Evolutionary conservation across 2,329 filamentous ascomycete genomes (phyloP).

Genomic region (Thermothelomyces thermophilus): DNA sequence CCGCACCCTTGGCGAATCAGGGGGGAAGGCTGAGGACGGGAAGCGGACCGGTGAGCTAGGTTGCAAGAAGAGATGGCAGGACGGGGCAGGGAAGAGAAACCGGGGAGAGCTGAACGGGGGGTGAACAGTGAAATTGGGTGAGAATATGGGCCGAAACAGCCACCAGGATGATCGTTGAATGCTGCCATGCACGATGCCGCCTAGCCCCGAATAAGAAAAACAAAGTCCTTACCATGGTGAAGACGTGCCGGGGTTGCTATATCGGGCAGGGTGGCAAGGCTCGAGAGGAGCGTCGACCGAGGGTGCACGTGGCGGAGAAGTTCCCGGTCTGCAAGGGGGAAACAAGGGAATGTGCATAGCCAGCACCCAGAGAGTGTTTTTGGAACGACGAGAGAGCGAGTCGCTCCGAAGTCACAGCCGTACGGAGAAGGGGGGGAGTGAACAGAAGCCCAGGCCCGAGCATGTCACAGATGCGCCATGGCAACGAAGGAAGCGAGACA

Average conservation of each 20-base stretch:
- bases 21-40: slow-evolving; percentile 22
- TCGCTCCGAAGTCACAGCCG: slow-evolving; percentile 14
- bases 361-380: slow-evolving; percentile 10
- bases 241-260: slow-evolving; percentile 25
- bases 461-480: slow-evolving; percentile 26
- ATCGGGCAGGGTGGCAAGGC: slow-evolving; percentile 28
- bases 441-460: slow-evolving; percentile 15
- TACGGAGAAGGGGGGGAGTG: slow-evolving; percentile 8
- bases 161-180: slow-evolving; percentile 30
- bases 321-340: slow-evolving; percentile 21
- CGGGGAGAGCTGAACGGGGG: slow-evolving; percentile 22
- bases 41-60: slow-evolving; percentile 25
- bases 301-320: slow-evolving; percentile 19
- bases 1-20: slow-evolving; percentile 31
- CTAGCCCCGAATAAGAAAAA: slow-evolving; percentile 30
- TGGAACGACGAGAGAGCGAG: slow-evolving; percentile 17
- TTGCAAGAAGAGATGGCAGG: slow-evolving; percentile 8
- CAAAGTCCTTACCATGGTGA: slow-evolving; percentile 43
- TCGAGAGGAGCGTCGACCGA: slow-evolving; percentile 11
- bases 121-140: slow-evolving; percentile 10
- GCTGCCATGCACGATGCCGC: slow-evolving; percentile 41
- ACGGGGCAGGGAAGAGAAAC: slow-evolving; percentile 15
- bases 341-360: slow-evolving; percentile 11
- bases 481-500: slow-evolving; percentile 9
- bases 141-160: slow-evolving; percentile 15